Base-by-base conservation (phyloP, 2,329 filamentous ascomycete genomes). In the Colletotrichum graminicola region DNA sequence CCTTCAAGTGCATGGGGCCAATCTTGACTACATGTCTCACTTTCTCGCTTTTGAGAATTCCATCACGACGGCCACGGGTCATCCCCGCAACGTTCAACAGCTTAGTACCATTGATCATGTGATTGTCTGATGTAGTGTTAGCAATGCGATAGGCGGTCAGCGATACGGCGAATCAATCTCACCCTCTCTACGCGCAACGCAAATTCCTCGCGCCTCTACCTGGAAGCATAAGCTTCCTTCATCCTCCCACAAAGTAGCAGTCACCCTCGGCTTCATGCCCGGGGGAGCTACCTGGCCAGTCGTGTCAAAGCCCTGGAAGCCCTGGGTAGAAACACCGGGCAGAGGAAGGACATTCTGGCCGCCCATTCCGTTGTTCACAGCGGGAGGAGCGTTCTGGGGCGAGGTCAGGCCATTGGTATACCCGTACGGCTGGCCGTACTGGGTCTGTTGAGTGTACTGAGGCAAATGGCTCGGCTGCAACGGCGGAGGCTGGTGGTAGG, bases 61-160 rank as follows among this genome's bases (percentile, higher is more conserved):
- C 96, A 79, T 99, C 96, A 78, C 96, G 90, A 75, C 96, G 92
- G 67, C 96, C 96, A 80, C 96, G 90, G 18, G 96, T 99, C 96
- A 99, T 99, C 16, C 96, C 95, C 62, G 96, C 96, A 64, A 99
- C 96, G 75, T 99, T 99, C 69, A 98, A 85, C 68, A 99, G 86
- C 82, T 98, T 99, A 1, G 96, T 99, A 23, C 96, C 96, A 78
- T 98, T 99, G 82, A 99, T 98, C 94, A 99, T 98, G 83, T 97
- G 94, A 82, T 98, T 98, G 77, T 98, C 95, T 97, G 74, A 52
- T 59, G 64, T 43, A n/a, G 6, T 26, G 47, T 73, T 39, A 74
- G 71, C 52, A 18, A 39, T 32, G 29, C n/a, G 26, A 36, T 51
- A 16, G 10, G 51, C 26, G n/a, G 21, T 29, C 12, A 11, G 29